These are phyloP conservation scores for Hypsizygus marmoreus DNA, from an alignment of 768 basidiomycete species.

Conservation along the genomic window DNA sequence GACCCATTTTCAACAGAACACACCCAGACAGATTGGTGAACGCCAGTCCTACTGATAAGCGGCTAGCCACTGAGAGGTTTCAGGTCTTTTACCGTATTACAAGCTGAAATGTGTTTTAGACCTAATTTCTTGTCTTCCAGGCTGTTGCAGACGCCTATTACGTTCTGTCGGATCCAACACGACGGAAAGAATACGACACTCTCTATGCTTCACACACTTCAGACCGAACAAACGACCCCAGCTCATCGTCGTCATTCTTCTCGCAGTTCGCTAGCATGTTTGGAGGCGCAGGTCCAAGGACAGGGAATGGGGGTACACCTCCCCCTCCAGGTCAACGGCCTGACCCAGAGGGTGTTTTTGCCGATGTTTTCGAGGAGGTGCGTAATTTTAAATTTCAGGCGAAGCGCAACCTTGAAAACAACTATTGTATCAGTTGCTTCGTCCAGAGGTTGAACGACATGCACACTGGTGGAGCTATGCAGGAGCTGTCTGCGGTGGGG, in stretches of 20 bases:
- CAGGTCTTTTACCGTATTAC: slow-evolving; percentile 49
- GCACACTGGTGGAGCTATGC: slow-evolving; percentile 77
- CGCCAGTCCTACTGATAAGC: slow-evolving; percentile 70
- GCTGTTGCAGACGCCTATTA: slow-evolving; percentile 94
- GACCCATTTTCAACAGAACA: slow-evolving; percentile 51
- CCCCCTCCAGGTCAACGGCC: slow-evolving; percentile 48
- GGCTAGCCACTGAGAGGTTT: slow-evolving; percentile 79
- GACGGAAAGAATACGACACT: slow-evolving; percentile 72
- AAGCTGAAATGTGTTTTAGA: neutral
- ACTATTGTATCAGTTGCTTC: slow-evolving; percentile 63
- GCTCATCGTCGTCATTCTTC: slow-evolving; percentile 76
- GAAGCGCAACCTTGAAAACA: no score
- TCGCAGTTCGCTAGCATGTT: slow-evolving; percentile 76
- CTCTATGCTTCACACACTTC: slow-evolving; percentile 58
- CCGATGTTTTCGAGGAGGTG: slow-evolving; percentile 92
- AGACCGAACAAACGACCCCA: slow-evolving; percentile 63
- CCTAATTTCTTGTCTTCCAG: slow-evolving; percentile 33
- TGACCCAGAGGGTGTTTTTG: slow-evolving; percentile 80
- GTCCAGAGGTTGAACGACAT: slow-evolving; percentile 77
- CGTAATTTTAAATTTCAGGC: slow-evolving; percentile 19
- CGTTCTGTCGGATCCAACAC: slow-evolving; percentile 78
- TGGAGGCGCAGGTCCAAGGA: slow-evolving; percentile 38
- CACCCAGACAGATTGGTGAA: slow-evolving; percentile 85
- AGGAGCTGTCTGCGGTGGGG: slow-evolving; percentile 74
- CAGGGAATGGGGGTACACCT: slow-evolving; percentile 27